Evolutionary conservation across 2,329 filamentous ascomycete species (phyloP), one percentile per base, ranked within the genome.

Genomic region (Sporothrix phasma): DNA sequence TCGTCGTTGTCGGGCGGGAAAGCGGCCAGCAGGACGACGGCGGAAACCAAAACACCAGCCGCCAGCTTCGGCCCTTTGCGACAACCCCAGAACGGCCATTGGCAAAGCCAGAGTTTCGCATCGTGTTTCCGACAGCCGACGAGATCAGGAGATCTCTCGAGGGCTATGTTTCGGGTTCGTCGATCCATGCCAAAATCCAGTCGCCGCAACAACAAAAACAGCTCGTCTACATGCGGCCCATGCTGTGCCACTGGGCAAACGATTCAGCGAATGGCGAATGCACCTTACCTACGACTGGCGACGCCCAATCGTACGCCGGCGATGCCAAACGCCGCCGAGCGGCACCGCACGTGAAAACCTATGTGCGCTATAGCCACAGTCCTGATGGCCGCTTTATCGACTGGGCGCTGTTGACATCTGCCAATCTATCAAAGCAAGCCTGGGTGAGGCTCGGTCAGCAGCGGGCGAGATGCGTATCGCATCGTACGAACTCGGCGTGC

Each of bases 261-360:
- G 85, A 89, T 67, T 73, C 74, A 10, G 66, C 71, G 0, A 61
- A 69, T 13, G 80, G 78, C 17, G 69, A 24, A 3, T 19, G 47
- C 0, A 45, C 45, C n/a, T 26, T 39, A 8, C 8, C 17, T 41
- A n/a, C 13, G 39, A 37, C 3, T 11, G 41, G 11, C 10, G 31
- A 13, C 8, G 3, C 29, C 41, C 60, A 73, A 1, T 71, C 71
- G 5, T 79, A 88, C 66, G 82, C 84, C 8, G 85, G 87, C n/a
- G 56, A 59, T 15, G 56, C 56, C 10, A 29, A 59, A 1, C 79
- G 89, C 62, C 79, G 83, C 56, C 80, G 84, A 34, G 91, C 90
- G 19, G 90, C 90, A 0, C 92, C 92, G 0, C 92, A 96, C 69
- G 89, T 96, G 72, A 96, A 96, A 73, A 96, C 91, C 0, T 96